Evolutionary conservation across 768 basidiomycete species (phyloP).

Genomic region (Boletales sp.): DNA sequence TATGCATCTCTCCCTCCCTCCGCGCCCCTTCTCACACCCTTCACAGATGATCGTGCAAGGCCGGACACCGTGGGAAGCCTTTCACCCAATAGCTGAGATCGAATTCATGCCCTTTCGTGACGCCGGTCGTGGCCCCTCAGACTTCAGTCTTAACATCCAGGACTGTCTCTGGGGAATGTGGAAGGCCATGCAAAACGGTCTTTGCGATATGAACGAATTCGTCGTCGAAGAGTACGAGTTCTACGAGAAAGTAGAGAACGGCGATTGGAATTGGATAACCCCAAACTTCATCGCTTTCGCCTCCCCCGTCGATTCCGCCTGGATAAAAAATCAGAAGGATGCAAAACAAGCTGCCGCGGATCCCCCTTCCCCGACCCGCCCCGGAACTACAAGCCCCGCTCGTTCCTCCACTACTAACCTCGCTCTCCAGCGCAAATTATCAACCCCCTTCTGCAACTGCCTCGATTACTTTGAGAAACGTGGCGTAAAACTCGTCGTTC

Average conservation of each 20-base stretch:
- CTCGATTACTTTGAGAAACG: constrained; percentile 89
- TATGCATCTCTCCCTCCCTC: constrained; percentile 39
- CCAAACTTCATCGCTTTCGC: constrained; percentile 93
- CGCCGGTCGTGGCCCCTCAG: constrained; percentile 87
- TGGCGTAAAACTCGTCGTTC: constrained; percentile 86
- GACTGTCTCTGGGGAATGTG: constrained; percentile 87
- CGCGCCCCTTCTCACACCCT: constrained; percentile 17
- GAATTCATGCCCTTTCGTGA: constrained; percentile 97
- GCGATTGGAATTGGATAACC: constrained; percentile 95
- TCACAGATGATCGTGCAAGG: constrained; percentile 87
- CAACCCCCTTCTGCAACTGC: constrained; percentile 83
- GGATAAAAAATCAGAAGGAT: constrained; percentile 76
- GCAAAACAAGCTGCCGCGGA: constrained; percentile 38
- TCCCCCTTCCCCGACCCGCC: constrained; percentile 25
- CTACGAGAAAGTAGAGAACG: constrained; percentile 94
- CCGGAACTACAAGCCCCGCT: constrained; percentile 20
- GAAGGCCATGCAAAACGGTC: constrained; percentile 87
- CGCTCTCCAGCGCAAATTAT: constrained; percentile 74
- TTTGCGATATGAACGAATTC: constrained; percentile 95
- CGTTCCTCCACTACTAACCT: constrained; percentile 37
- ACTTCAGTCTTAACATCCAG: constrained; percentile 91
- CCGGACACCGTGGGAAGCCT: constrained; percentile 90
- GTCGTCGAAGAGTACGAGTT: constrained; percentile 89
- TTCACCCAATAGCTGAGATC: constrained; percentile 86
- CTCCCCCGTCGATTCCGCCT: constrained; percentile 78